phyloP scores from a whole-genome alignment of 441 rosid species.

The Mallotus repandus region DNA sequence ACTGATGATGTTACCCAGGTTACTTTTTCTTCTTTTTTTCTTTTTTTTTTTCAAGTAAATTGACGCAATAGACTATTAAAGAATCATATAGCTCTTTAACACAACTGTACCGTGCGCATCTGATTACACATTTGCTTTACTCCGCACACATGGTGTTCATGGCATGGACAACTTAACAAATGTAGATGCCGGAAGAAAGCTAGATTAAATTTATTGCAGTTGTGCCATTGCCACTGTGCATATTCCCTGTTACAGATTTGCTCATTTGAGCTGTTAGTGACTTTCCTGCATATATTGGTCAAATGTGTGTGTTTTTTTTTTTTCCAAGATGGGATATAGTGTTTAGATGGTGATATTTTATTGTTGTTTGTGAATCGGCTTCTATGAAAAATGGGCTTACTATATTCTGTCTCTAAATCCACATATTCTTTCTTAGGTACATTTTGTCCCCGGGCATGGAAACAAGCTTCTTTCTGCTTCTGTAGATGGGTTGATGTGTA shows the following conservation, averaged over 20 bases:
- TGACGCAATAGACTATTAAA: too few species aligned
- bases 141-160: too few species aligned
- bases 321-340: not conserved
- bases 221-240: too few species aligned
- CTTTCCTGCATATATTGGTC: not conserved
- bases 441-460: constrained; percentile 60
- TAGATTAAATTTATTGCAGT: too few species aligned
- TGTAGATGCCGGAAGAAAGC: too few species aligned
- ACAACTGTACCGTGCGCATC: too few species aligned
- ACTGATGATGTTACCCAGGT: constrained; percentile 94
- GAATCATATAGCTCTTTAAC: too few species aligned
- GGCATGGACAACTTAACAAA: too few species aligned
- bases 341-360: not conserved
- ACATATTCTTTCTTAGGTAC: constrained; percentile 48
- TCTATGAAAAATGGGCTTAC: not conserved
- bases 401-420: not conserved
- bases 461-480: constrained; percentile 88
- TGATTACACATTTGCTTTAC: too few species aligned
- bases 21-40: not conserved
- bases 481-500: constrained; percentile 84
- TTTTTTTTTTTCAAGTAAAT: not conserved
- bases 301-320: not conserved
- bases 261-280: not conserved
- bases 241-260: not conserved
- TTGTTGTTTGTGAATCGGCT: not conserved